Evolutionary conservation across 1,284 basidiomycete genomes (phyloP), one percentile per base, ranked within the genome.

Genomic region (Irpex sp.): DNA sequence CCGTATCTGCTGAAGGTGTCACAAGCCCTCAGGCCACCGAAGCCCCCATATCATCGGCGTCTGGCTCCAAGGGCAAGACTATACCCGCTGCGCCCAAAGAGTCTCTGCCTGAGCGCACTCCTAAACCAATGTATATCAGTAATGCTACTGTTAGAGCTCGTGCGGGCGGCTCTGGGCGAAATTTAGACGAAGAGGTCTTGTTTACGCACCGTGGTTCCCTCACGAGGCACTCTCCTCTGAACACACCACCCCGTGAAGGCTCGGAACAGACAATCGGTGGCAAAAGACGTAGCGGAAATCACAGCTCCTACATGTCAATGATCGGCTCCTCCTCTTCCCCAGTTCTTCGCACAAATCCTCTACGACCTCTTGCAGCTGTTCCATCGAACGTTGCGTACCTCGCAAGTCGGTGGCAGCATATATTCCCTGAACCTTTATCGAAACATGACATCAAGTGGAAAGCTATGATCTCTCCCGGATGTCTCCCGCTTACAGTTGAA

Each of bases 381-480:
- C 81, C 88, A 0, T 83, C 86, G 64, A 77, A 81, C 7, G 19
- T 37, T 0, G 82, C 84, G 1, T 85, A 88, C 4, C 86, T 95
- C 35, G 92, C 92, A 3, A 81, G 90, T 46, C 80, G 93, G 17
- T 95, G 95, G 95, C 91, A 97, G 71, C 94, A 97, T 72, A 83
- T 92, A 61, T 91, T 93, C 70, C 90, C 95, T 0, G 83, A 83
- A 6, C 84, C 88, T 3, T 75, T 84, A n/a, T 89, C 86, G 70
- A 92, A 93, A 71, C 90, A 96, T 69, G 88, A 94, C 36, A 88
- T 97, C 76, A 98, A 98, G 72, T 99, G 97, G 97, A 87, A 87
- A 65, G 90, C 89, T 13, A 87, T 95, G 74, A 83, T 90, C 55
- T 90, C 90, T 0, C 93, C 94, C 0, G 85, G 86, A 4, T 98